Evolutionary conservation across 106 monocot genomes (phyloP), one percentile per base, ranked within the genome.

Genomic region (Iris macrosiphon): DNA sequence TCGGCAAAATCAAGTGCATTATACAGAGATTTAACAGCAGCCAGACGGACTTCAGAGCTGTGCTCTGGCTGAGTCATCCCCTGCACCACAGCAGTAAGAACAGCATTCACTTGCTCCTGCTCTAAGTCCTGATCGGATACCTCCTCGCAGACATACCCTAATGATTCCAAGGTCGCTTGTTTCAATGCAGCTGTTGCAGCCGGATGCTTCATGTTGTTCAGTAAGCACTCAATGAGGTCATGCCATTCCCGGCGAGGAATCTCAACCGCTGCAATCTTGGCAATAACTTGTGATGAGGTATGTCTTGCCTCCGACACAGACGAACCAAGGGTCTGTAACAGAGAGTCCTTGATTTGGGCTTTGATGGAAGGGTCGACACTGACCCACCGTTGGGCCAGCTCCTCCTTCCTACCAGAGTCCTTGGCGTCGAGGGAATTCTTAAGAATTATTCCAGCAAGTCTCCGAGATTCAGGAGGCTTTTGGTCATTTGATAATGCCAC

Each of bases 1-100:
- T 90, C 72, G 6, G 90, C 90, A 72, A 90, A 90, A 45, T 68
- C 71, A 34, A 90, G 81, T 49, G 90, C 90, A 81, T 90, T 90
- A 59, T 90, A 78, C 14, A 90, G 67, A 19, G 90, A 74, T 37
- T 40, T 70, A 18, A 78, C 78, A 19, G 85, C 90, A 52, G 85
- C 77, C 28, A 90, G 77, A 13, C 90, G 77, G 12, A 90, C 81
- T 34, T 85, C 90, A 62, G 52, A 39, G 51, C 60, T 81, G 12
- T 63, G 55, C 43, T 81, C 78, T 2, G 33, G 41, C 33, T 71
- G 71, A 40, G 61, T 75, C 90, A 90, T 90, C n/a, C 85, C 90
- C 65, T 90, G 90, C 12, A 85, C 85, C 6, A 90, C 90, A 51
- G 90, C 90, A 62, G 90, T 90, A 4, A 90, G 78, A 59, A 90